These are phyloP conservation scores for Sporobolomyces phaffii DNA, from an alignment of 768 basidiomycete species.

Conservation along the genomic window DNA sequence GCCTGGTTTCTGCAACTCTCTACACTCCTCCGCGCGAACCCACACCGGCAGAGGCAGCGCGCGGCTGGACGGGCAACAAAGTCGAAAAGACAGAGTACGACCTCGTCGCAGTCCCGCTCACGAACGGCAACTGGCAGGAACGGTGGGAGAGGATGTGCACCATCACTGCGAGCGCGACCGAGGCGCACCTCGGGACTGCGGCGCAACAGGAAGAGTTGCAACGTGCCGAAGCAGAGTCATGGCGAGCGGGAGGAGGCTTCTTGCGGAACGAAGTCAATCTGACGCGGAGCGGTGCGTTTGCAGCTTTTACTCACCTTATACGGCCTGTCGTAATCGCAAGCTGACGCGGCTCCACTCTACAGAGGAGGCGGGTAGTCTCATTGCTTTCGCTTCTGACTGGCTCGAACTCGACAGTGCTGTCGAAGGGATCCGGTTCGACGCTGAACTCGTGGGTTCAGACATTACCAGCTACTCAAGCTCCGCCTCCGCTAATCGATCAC, in stretches of 20 bases:
- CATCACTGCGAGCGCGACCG: constrained; percentile 46
- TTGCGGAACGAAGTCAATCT: constrained; percentile 78
- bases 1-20: constrained; percentile 31
- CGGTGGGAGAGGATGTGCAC: constrained; percentile 83
- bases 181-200: constrained; percentile 47
- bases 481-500: too few relatives aligned
- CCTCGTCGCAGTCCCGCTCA: constrained; percentile 73
- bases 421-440: constrained; percentile 90
- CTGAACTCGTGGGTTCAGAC: constrained; percentile 69
- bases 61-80: constrained; percentile 17
- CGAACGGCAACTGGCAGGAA: constrained; percentile 74
- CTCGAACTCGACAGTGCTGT: constrained; percentile 86
- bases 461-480: too few relatives aligned
- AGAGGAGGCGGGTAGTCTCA: constrained; percentile 51
- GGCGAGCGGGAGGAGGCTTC: constrained; percentile 79
- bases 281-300: constrained; percentile 71
- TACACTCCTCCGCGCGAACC: constrained; percentile 29
- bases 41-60: constrained; percentile 31
- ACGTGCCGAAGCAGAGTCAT: constrained; percentile 64
- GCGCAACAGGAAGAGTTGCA: constrained; percentile 46
- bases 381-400: constrained; percentile 84
- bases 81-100: constrained; percentile 61
- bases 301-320: too few relatives aligned
- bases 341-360: constrained; percentile 47
- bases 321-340: neutral